Conservation (phyloP, 441 rosid genomes). For the Bocquillonia castaneifolia region DNA sequence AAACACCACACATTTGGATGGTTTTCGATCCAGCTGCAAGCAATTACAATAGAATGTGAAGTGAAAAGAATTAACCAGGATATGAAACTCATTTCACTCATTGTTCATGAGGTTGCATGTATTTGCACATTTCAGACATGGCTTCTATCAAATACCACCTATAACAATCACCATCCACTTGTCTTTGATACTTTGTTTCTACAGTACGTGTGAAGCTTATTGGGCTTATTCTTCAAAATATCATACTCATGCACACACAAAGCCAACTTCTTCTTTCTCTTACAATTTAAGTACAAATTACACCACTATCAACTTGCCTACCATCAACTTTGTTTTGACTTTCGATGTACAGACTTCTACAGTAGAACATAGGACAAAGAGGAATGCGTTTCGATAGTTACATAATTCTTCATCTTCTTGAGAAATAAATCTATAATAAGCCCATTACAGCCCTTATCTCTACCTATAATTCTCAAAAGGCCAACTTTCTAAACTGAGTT, state of each 20-base stretch:
- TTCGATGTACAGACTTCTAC: too few relatives aligned
- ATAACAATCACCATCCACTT: not conserved
- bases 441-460: not conserved
- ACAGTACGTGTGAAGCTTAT: too few relatives aligned
- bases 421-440: not conserved
- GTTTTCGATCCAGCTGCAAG: constrained; percentile 85
- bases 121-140: not conserved
- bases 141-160: not conserved
- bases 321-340: too few relatives aligned
- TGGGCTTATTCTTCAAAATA: too few relatives aligned
- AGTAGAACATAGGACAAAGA: too few relatives aligned
- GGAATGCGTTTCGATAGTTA: too few relatives aligned
- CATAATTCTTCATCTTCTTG: not conserved
- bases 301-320: too few relatives aligned
- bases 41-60: constrained; percentile 12
- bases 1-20: constrained; percentile 84
- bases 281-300: not conserved
- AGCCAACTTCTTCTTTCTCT: too few relatives aligned
- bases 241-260: too few relatives aligned
- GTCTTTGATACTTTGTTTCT: not conserved
- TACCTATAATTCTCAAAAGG: not conserved
- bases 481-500: not conserved
- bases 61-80: not conserved
- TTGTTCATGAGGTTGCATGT: not conserved
- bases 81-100: not conserved